These are phyloP conservation scores for Metschnikowia picachoensis DNA, from an alignment of 805 yeast species.

Conservation along the genomic window DNA sequence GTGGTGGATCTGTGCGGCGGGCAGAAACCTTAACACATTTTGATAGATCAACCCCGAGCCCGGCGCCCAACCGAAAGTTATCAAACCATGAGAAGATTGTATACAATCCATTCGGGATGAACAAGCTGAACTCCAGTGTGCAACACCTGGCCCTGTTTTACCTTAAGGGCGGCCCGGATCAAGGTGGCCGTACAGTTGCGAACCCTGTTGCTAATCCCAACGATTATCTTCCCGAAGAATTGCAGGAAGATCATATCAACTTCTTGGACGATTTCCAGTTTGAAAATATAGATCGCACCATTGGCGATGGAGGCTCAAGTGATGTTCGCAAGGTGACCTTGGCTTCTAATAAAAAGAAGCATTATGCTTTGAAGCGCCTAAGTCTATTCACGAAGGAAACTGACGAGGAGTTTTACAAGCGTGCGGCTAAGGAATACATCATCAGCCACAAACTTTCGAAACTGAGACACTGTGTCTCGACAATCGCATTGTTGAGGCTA, in stretches of 20 bases:
- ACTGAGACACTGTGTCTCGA: constrained; percentile 59
- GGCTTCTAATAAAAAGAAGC: constrained; percentile 37
- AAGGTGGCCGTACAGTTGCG: constrained; percentile 47
- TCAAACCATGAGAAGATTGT: constrained; percentile 40
- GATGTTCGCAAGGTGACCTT: constrained; percentile 49
- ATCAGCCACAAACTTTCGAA: constrained; percentile 51
- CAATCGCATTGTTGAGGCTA: constrained; percentile 51
- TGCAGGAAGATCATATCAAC: constrained; percentile 45
- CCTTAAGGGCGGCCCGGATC: constrained; percentile 32
- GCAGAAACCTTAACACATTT: constrained; percentile 39
- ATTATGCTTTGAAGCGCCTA: constrained; percentile 66
- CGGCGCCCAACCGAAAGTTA: constrained; percentile 8
- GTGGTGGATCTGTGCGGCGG: constrained; percentile 10
- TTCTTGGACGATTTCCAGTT: constrained; percentile 54
- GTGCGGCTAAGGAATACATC: constrained; percentile 62
- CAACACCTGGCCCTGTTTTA: constrained; percentile 24
- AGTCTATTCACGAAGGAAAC: constrained; percentile 57
- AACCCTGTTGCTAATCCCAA: constrained; percentile 67
- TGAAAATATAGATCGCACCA: constrained; percentile 38
- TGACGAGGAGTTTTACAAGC: constrained; percentile 57
- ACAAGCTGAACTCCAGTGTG: constrained; percentile 25
- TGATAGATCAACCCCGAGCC: constrained; percentile 19
- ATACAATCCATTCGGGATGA: constrained; percentile 65
- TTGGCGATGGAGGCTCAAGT: constrained; percentile 75
- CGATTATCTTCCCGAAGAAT: constrained; percentile 51